Evolutionary conservation across 768 basidiomycete species (phyloP).

Genomic region (Symmetrospora coprosmae): DNA sequence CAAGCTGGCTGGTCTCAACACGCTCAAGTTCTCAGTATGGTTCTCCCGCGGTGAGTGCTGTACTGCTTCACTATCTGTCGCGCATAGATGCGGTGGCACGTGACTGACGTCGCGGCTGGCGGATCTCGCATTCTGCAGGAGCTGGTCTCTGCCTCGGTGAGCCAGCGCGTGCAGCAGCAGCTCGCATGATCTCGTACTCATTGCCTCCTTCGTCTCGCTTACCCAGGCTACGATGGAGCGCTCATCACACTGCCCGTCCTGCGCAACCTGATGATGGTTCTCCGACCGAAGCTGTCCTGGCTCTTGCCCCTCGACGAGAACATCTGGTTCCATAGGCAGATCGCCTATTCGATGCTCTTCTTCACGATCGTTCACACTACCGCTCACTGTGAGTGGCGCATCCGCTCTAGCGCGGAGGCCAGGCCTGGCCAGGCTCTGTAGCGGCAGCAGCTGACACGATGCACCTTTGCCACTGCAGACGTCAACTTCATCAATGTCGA

Average conservation of each 20-base stretch:
- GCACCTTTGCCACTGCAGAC: constrained; percentile 36
- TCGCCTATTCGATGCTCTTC: constrained; percentile 86
- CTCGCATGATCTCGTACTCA: no score
- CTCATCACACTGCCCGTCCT: constrained; percentile 76
- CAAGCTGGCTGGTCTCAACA: constrained; percentile 60
- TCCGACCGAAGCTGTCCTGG: constrained; percentile 63
- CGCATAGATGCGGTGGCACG: no score
- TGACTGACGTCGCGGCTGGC: no score
- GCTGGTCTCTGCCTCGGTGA: constrained; percentile 84
- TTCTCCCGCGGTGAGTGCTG: constrained; percentile 47
- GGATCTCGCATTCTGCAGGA: no score
- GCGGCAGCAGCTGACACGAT: constrained; percentile 21
- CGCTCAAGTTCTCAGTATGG: constrained; percentile 73
- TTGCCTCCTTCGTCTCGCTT: no score
- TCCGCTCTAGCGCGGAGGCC: no score
- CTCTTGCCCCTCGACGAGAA: constrained; percentile 85
- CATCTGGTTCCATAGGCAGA: constrained; percentile 80
- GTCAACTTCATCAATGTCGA: constrained; percentile 83
- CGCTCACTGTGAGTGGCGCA: constrained; percentile 49
- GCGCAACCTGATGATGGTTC: constrained; percentile 67
- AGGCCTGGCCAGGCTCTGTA: not conserved
- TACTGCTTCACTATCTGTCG: no score
- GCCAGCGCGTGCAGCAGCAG: no score
- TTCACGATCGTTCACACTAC: constrained; percentile 86
- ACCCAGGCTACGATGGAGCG: constrained; percentile 65